Evolutionary conservation across 1,284 basidiomycete genomes (phyloP), one percentile per base, ranked within the genome.

Genomic region (Boletus calvinii): DNA sequence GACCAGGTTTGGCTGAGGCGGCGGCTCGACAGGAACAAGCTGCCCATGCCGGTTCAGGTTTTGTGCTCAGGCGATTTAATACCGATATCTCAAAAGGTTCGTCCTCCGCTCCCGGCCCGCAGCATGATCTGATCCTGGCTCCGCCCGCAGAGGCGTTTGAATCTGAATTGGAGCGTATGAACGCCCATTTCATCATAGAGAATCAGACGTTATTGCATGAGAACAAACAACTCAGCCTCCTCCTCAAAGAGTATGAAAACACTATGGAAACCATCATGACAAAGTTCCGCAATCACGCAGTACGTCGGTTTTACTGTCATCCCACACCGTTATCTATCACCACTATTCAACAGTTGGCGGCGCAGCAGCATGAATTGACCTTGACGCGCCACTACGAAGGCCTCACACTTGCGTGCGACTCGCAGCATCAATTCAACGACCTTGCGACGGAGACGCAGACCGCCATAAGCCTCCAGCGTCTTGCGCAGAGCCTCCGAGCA

Each of bases 191-290:
- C 35, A 85, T 97, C 47, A 86, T 95, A 54, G 97, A 99, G 73
- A 98, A 98, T 68, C 94, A 97, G 66, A 81, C 84, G 0, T 76
- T 99, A 1, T 77, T 91, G 46, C 88, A 98, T 59, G 96, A 99
- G 72, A 98, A 98, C 75, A 94, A 92, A 69, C 94, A 98, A 68
- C 80, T 98, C 29, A 89, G 88, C 54, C 68, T 83, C 24, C 77
- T 99, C 24, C 75, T 99, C 52, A 94, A 94, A 62, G 97, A 99
- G 71, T 96, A 97, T 68, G 96, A 99, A 70, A 79, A 81, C 56
- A 98, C 95, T 1, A 81, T 99, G 73, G 95, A 98, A 66, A 94
- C 87, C 32, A 90, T 99, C 67, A 98, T 99, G 96, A 76, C 84
- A 53, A 98, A 98, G 73, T 98, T 98, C 69, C 82, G 95, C 48